Conservation (phyloP, 192 early-diverging fungal species). For the Mortierella alpina region DNA sequence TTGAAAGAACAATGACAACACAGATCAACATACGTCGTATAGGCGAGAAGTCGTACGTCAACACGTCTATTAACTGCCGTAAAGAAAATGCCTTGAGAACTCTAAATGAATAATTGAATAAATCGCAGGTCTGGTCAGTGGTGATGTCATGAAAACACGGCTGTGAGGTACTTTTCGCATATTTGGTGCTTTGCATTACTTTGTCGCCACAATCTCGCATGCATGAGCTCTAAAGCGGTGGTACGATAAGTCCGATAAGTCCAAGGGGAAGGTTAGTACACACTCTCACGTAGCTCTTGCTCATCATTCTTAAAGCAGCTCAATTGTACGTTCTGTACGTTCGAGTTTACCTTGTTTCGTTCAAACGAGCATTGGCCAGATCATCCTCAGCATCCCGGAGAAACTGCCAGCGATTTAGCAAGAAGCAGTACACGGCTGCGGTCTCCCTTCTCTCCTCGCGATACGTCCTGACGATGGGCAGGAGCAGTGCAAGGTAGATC, state of each 20-base stretch:
- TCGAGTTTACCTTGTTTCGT: slow-evolving; percentile 46
- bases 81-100: slow-evolving; percentile 50
- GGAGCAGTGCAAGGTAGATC: slow-evolving; percentile 47
- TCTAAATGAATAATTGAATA: slow-evolving; percentile 8
- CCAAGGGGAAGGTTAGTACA: background rate
- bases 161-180: background rate
- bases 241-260: background rate
- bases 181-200: slow-evolving; percentile 8
- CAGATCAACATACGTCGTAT: slow-evolving; percentile 22
- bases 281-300: no score
- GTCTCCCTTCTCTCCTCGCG: slow-evolving; percentile 47
- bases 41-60: slow-evolving; percentile 56
- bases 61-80: slow-evolving; percentile 49
- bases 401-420: slow-evolving; percentile 52
- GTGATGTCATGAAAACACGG: background rate
- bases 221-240: slow-evolving; percentile 44
- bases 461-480: slow-evolving; percentile 50
- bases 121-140: background rate
- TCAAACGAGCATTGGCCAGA: slow-evolving; percentile 47
- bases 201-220: slow-evolving; percentile 58
- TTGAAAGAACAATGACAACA: background rate
- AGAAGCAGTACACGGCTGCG: slow-evolving; percentile 48
- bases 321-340: background rate
- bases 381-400: slow-evolving; percentile 45
- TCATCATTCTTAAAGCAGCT: background rate